A percentile compares a stretch with the other conserved stretches of the same genome.
Evolutionary conservation across 306 rosid genomes (phyloP).

Genomic region (Vicia villosa): DNA sequence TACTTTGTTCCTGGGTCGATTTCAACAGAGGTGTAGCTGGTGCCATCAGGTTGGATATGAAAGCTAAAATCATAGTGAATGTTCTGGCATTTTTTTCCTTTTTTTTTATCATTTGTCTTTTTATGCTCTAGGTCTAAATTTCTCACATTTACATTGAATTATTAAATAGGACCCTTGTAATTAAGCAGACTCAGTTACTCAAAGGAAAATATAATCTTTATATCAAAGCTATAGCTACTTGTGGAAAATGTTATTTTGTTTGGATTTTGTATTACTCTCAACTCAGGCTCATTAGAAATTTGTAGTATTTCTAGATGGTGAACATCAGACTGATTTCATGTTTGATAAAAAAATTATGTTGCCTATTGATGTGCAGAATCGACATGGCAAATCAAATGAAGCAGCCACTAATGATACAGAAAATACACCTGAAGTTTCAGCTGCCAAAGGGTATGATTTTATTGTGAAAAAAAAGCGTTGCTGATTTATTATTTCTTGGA

Average conservation of each 20-base stretch:
- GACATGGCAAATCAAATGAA: conserved; percentile 64
- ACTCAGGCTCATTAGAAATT: conserved; percentile 1
- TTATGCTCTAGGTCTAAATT: neutral
- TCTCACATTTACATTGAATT: neutral
- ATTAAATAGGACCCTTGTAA: neutral
- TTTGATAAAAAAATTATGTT: conserved; percentile 22
- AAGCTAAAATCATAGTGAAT: conserved; percentile 12
- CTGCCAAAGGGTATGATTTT: conserved; percentile 53
- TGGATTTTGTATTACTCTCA: conserved; percentile 21
- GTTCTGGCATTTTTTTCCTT: neutral
- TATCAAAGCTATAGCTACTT: neutral
- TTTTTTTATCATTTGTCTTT: neutral
- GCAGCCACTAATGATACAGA: conserved; percentile 38
- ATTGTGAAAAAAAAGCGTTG: neutral
- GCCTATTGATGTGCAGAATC: conserved; percentile 59
- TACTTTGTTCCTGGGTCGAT: neutral
- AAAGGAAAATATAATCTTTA: neutral
- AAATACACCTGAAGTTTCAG: conserved; percentile 45
- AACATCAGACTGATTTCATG: conserved; percentile 15
- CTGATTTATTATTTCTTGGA: conserved; percentile 1
- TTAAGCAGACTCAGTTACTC: neutral
- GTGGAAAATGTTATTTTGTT: conserved; percentile 4
- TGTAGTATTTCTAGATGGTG: conserved; percentile 29
- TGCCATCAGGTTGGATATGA: neutral
- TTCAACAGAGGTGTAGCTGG: neutral